Evolutionary conservation across 148 eudicot species (phyloP).

Genomic region (Cornus suecica): DNA sequence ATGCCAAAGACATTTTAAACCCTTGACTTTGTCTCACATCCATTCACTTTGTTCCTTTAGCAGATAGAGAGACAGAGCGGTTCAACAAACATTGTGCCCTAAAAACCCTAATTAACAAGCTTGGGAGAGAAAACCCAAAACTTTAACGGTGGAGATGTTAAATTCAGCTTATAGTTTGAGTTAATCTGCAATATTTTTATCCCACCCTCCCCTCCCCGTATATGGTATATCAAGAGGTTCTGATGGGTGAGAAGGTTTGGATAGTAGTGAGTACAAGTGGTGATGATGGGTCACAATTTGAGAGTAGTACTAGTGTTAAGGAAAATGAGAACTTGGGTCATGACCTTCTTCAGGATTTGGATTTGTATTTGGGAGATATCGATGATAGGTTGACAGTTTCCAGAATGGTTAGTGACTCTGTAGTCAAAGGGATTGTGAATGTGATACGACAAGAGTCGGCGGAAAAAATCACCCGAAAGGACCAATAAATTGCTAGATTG

Average conservation of each 20-base stretch:
- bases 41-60: too few relatives aligned
- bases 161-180: too few relatives aligned
- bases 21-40: too few relatives aligned
- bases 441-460: slow-evolving; percentile 67
- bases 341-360: slow-evolving; percentile 56
- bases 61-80: too few relatives aligned
- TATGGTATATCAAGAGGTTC: too few relatives aligned
- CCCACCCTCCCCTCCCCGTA: not conserved
- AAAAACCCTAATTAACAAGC: too few relatives aligned
- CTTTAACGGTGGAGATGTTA: too few relatives aligned
- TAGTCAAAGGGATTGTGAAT: slow-evolving; percentile 69
- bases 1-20: too few relatives aligned
- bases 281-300: slow-evolving; percentile 15
- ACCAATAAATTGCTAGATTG: slow-evolving; percentile 43
- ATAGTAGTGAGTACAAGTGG: slow-evolving; percentile 9
- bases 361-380: slow-evolving; percentile 59
- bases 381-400: slow-evolving; percentile 59
- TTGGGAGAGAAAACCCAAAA: not conserved
- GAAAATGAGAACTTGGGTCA: slow-evolving; percentile 37
- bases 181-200: not conserved
- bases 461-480: slow-evolving; percentile 53
- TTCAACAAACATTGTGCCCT: too few relatives aligned
- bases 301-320: slow-evolving; percentile 10
- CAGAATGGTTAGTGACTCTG: too few relatives aligned
- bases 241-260: slow-evolving; percentile 17